Evolutionary conservation across 1,139 yeast genomes (phyloP).

Genomic region (Protomyces inundatus): DNA sequence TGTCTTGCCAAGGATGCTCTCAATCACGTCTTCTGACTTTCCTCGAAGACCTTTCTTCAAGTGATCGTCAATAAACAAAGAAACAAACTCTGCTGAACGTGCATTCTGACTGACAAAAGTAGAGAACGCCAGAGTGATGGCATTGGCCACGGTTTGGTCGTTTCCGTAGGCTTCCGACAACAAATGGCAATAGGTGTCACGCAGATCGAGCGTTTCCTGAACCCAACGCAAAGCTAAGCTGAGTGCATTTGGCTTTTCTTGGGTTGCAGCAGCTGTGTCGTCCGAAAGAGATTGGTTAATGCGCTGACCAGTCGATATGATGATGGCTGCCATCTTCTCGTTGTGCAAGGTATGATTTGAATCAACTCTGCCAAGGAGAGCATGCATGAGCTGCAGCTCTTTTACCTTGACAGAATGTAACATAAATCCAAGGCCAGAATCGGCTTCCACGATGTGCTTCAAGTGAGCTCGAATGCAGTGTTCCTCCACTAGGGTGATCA

Average conservation of each 20-base stretch:
- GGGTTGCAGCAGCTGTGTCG: neutral
- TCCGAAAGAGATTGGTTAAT: slow-evolving; percentile 34
- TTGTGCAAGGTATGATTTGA: slow-evolving; percentile 50
- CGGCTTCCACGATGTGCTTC: slow-evolving; percentile 47
- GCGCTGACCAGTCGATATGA: slow-evolving; percentile 45
- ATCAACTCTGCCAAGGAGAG: slow-evolving; percentile 53
- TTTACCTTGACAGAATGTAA: slow-evolving; percentile 43
- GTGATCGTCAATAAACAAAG: slow-evolving; percentile 67
- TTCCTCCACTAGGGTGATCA: slow-evolving; percentile 51
- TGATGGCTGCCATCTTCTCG: slow-evolving; percentile 47
- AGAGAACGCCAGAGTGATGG: slow-evolving; percentile 56
- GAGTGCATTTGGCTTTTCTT: slow-evolving; percentile 44
- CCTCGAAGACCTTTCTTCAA: slow-evolving; percentile 58
- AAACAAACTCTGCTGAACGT: slow-evolving; percentile 66
- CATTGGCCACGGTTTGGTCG: slow-evolving; percentile 50
- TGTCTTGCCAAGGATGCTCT: slow-evolving; percentile 32
- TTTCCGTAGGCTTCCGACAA: slow-evolving; percentile 48
- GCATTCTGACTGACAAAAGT: slow-evolving; percentile 55
- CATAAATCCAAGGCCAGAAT: slow-evolving; percentile 54
- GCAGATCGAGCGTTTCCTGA: slow-evolving; percentile 52
- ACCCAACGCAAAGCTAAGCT: slow-evolving; percentile 68
- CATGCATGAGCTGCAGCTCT: slow-evolving; percentile 48
- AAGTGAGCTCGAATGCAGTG: slow-evolving; percentile 60
- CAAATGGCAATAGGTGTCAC: slow-evolving; percentile 50
- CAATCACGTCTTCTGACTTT: slow-evolving; percentile 33